A percentile compares a stretch with the other conserved stretches of the same genome.
phyloP scores from a whole-genome alignment of 768 basidiomycete species.

The Suillus discolor region DNA sequence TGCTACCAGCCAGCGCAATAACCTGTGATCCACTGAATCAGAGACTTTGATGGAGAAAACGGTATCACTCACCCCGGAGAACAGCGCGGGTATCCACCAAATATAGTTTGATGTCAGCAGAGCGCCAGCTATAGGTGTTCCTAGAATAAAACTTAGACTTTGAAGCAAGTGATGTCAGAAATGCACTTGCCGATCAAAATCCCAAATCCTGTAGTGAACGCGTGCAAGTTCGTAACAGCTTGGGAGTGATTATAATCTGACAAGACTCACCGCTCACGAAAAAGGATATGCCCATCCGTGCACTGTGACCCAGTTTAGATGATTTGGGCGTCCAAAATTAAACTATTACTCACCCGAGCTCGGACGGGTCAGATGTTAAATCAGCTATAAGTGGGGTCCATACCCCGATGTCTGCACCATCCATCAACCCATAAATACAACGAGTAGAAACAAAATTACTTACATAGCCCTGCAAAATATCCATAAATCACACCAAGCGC shows the following conservation, averaged over 20 bases:
- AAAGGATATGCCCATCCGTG: conserved; percentile 28
- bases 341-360: conserved; percentile 46
- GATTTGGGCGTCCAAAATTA: background rate
- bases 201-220: conserved; percentile 16
- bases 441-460: conserved; percentile 13
- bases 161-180: background rate
- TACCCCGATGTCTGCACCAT: conserved; percentile 36
- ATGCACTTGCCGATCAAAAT: conserved; percentile 24
- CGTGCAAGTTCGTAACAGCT: background rate
- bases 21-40: background rate
- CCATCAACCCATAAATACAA: background rate
- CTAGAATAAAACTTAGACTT: conserved; percentile 24
- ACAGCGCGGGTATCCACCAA: conserved; percentile 60
- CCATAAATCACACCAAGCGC: conserved; percentile 46
- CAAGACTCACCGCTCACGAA: conserved; percentile 9
- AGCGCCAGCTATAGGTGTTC: conserved; percentile 59
- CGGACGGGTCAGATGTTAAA: conserved; percentile 45
- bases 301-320: conserved; percentile 14
- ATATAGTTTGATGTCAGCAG: conserved; percentile 51
- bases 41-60: background rate
- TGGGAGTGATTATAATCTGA: background rate
- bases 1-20: background rate
- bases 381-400: conserved; percentile 45
- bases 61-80: conserved; percentile 40
- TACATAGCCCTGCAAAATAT: conserved; percentile 48